Base-by-base conservation (phyloP, 805 yeast species). In the Komagataella populi region DNA sequence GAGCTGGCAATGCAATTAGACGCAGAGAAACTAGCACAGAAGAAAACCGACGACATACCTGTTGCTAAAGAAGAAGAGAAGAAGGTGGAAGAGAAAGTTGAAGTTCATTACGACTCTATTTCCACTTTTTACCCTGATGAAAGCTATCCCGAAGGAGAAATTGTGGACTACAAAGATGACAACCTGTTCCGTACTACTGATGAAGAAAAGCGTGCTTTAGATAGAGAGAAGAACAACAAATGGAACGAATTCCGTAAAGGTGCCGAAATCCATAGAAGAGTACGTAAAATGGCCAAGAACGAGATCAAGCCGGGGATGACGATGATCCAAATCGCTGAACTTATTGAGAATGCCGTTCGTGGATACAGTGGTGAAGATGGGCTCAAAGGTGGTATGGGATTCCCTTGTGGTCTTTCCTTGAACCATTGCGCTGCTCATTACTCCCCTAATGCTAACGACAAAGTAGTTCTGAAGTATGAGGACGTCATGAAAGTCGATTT, bases 371-470 rank as follows among this genome's bases (percentile, higher is more conserved):
- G 76, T 46, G 84, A 83, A 49, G 84, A 81, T 59, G 74, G 80
- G 46, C 74, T 77, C 30, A 73, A 77, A 54, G 93, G 88, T 16
- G 99, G 99, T 45, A 80, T 90, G 60, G 99, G 98, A 5, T 93
- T 93, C 76, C 99, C 99, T 49, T 89, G 97, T n/a, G 99, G 99
- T 53, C 76, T 93, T 45, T 87, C 96, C 1, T 67, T 91, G 56
- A 93, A 93, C 68, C 86, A 89, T 63, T 83, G 88, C 63, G 99
- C 99, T 23, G 99, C 99, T 0, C 99, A 93, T 65, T 93, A 89
- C 68, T 91, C 98, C 0, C 99, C 99, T 12, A 93, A 93, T 69
- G 84, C 91, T 4, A 96, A 96, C 10, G 99, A 93, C 65, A 87
- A 81, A 60, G 77, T 87, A 6, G 84, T 85, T 1, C 71, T 93